Evolutionary conservation across 164 flowering plant genomes (phyloP).

Genomic region (Umbellularia californica): DNA sequence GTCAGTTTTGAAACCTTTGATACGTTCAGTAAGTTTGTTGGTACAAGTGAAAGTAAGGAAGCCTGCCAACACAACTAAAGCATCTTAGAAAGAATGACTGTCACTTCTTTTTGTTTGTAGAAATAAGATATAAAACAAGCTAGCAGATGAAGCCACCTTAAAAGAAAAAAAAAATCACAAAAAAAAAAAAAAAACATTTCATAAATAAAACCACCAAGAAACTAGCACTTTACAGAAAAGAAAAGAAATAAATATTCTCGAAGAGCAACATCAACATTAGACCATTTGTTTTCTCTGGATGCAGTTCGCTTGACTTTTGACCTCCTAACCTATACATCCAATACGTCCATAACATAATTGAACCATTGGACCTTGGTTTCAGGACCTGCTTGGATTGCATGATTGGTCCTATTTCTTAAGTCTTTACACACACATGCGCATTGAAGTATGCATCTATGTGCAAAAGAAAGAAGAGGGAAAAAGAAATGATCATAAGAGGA

Average conservation of each 20-base stretch:
- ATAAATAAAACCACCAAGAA: conserved; percentile 1
- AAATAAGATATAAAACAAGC: neutral
- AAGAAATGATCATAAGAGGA: no score
- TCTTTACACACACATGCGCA: neutral
- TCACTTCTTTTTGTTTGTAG: neutral
- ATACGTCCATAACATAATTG: neutral
- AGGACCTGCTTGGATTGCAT: neutral
- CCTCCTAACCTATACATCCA: neutral
- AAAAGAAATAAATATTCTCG: neutral
- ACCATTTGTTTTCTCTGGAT: neutral
- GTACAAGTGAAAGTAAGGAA: conserved; percentile 78
- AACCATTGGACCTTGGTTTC: neutral
- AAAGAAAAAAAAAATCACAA: no score
- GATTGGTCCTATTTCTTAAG: neutral
- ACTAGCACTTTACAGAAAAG: neutral
- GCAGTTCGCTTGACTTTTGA: neutral
- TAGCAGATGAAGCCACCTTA: neutral
- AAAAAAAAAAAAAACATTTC: neutral
- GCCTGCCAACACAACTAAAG: conserved; percentile 50
- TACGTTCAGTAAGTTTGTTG: conserved; percentile 42
- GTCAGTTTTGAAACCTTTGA: conserved; percentile 46
- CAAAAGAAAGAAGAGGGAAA: neutral
- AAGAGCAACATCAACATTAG: neutral
- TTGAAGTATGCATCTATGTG: neutral
- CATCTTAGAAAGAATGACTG: neutral